These are phyloP conservation scores for Trichoderma polysporum DNA, from an alignment of 2,329 filamentous ascomycete species.

Conservation along the genomic window DNA sequence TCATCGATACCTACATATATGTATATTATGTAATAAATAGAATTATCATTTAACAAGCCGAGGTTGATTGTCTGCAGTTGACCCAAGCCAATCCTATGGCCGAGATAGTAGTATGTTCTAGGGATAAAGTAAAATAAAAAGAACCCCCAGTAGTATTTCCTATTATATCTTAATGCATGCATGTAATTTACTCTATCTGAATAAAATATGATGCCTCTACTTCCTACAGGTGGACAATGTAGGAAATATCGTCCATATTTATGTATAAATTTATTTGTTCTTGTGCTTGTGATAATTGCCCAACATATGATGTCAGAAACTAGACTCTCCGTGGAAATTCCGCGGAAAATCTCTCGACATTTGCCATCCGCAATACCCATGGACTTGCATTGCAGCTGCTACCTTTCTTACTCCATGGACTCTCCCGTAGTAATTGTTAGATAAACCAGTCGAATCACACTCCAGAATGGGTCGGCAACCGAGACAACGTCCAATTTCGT, in stretches of 20 bases:
- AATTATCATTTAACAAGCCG: neutral
- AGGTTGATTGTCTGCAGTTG: neutral
- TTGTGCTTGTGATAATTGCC: neutral
- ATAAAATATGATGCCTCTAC: too few species aligned
- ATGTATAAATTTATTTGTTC: neutral
- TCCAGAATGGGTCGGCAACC: conserved; percentile 34
- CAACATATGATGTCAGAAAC: conserved; percentile 4
- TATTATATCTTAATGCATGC: too few species aligned
- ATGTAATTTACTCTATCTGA: too few species aligned
- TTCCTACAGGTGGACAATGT: too few species aligned
- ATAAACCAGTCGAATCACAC: conserved; percentile 1
- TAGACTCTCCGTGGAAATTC: neutral
- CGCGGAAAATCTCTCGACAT: conserved; percentile 1
- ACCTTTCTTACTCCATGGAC: conserved; percentile 12
- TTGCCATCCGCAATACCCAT: neutral
- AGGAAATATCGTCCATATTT: neutral
- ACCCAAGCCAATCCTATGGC: too few species aligned
- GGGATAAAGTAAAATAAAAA: neutral
- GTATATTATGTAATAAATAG: neutral
- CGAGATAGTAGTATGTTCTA: too few species aligned
- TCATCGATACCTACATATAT: neutral
- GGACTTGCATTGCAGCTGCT: neutral
- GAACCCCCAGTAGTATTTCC: too few species aligned
- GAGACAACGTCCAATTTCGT: conserved; percentile 38
- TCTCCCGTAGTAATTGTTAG: conserved; percentile 6